These are phyloP conservation scores for Fusarium verrucosum DNA, from an alignment of 2,329 filamentous ascomycete species.

Conservation along the genomic window DNA sequence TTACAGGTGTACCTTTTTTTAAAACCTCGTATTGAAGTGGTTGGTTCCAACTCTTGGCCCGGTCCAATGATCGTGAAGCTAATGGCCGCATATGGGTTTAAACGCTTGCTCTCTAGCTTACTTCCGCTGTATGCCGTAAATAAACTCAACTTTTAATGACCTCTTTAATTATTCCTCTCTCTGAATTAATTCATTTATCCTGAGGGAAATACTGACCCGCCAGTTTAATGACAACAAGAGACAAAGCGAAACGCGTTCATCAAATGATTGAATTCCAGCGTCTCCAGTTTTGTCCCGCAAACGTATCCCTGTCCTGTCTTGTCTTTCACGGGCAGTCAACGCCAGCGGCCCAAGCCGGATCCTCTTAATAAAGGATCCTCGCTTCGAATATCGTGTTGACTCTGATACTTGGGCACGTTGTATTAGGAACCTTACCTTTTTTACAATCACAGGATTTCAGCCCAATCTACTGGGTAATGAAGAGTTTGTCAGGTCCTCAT, in stretches of 20 bases:
- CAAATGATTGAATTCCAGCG: neutral
- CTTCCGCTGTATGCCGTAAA: no score
- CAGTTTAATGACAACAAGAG: neutral
- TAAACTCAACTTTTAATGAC: neutral
- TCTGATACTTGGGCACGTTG: no score
- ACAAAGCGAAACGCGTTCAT: conserved; percentile 3
- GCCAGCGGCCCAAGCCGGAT: conserved; percentile 8
- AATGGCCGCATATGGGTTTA: conserved; percentile 28
- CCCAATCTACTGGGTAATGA: neutral
- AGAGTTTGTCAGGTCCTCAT: neutral
- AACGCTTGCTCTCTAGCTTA: neutral
- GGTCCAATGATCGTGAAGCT: conserved; percentile 25
- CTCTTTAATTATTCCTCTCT: no score
- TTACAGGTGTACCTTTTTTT: neutral
- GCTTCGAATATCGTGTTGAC: no score
- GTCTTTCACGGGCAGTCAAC: neutral
- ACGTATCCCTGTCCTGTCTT: conserved; percentile 29
- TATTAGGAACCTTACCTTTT: no score
- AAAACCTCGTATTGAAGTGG: conserved; percentile 28
- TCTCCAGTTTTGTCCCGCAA: conserved; percentile 15
- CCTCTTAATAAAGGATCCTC: neutral
- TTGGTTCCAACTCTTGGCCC: conserved; percentile 7
- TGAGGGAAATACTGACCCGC: neutral
- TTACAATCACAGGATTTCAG: no score
- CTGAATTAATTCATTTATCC: neutral